Conservation (phyloP, 108 stramenopile genomes). For the Licmophora abbreviata region DNA sequence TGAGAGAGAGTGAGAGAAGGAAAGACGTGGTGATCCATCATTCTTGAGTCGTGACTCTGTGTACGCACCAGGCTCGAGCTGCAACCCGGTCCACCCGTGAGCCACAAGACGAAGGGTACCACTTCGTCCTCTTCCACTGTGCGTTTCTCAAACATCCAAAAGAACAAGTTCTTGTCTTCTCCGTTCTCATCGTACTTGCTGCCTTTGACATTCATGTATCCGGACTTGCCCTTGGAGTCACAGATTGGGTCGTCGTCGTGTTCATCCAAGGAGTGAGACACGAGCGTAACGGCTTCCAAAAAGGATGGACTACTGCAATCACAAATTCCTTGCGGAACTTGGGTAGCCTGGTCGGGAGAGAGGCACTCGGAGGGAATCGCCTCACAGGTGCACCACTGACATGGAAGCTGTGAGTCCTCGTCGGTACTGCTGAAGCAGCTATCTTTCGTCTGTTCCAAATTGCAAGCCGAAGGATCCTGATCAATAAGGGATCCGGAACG, state of each 20-base stretch:
- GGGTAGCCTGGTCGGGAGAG: conserved; percentile 19
- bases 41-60: conserved; percentile 70
- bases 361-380: conserved; percentile 43
- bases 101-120: conserved; percentile 88
- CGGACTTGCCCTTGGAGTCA: conserved; percentile 6
- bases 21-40: conserved; percentile 72
- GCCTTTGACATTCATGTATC: conserved; percentile 50
- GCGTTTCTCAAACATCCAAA: conserved; percentile 94
- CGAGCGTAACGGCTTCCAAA: conserved; percentile 26
- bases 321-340: conserved; percentile 42
- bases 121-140: conserved; percentile 12
- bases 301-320: conserved; percentile 27
- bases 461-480: background rate
- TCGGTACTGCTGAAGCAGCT: background rate
- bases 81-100: conserved; percentile 89
- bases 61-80: conserved; percentile 55
- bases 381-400: conserved; percentile 44
- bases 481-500: background rate
- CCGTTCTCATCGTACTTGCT: conserved; percentile 37
- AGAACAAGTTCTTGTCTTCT: conserved; percentile 87
- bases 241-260: background rate
- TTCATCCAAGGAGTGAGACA: conserved; percentile 36
- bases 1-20: background rate
- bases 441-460: background rate
- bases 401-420: conserved; percentile 9